Conservation (phyloP, 2,329 filamentous ascomycete species). For the Furcasterigmium furcatum region DNA sequence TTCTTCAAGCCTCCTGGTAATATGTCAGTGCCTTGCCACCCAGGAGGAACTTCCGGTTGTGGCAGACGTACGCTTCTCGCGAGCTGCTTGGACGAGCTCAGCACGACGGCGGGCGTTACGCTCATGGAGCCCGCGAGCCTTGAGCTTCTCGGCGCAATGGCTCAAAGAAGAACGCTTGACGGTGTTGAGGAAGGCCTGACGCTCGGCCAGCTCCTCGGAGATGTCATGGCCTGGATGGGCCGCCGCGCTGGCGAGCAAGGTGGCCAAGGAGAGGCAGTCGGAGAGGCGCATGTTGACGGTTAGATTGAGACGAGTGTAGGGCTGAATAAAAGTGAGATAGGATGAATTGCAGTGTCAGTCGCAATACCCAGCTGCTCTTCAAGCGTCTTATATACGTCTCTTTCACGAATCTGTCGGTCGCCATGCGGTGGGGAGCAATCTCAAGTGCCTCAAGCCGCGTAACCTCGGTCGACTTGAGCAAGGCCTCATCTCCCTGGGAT, state of each 20-base stretch:
- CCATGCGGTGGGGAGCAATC: neutral
- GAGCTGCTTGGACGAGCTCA: constrained; percentile 34
- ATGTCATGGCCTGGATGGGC: constrained; percentile 49
- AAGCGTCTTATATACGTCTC: neutral
- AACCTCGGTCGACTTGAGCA: neutral
- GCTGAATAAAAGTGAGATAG: neutral
- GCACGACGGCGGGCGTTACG: constrained; percentile 41
- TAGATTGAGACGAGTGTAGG: neutral
- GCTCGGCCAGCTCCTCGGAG: constrained; percentile 44
- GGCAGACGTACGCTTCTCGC: constrained; percentile 26
- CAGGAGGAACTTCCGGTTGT: neutral
- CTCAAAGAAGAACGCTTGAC: constrained; percentile 36
- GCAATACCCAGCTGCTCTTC: no score
- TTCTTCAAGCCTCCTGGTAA: constrained; percentile 16
- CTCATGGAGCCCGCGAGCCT: constrained; percentile 40
- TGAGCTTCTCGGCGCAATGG: constrained; percentile 43
- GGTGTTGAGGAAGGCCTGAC: constrained; percentile 38
- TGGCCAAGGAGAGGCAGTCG: neutral
- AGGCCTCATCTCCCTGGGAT: neutral
- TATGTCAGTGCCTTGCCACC: neutral
- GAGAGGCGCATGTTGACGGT: neutral
- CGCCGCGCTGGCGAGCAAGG: neutral
- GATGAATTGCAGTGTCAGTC: no score
- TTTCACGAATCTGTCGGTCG: neutral
- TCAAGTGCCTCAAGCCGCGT: neutral